phyloP scores from a whole-genome alignment of 2,329 filamentous ascomycete species.

The Cladosporium velox region DNA sequence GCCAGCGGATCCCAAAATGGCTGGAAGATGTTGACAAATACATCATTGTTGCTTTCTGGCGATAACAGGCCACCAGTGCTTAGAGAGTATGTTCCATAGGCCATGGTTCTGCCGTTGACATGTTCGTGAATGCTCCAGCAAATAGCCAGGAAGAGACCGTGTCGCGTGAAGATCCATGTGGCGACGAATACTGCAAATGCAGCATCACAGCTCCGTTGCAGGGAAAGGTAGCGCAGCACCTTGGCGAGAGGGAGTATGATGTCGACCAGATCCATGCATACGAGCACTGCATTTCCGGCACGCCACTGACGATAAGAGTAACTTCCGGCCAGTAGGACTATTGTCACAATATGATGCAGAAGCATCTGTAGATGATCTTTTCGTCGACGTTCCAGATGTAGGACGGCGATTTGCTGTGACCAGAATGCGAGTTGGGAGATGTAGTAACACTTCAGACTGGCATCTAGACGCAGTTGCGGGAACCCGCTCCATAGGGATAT shows the following conservation, averaged over 20 bases:
- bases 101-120: conserved; percentile 59
- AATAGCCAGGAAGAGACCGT: conserved; percentile 74
- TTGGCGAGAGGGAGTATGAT: conserved; percentile 82
- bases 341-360: conserved; percentile 88
- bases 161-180: conserved; percentile 82
- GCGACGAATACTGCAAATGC: conserved; percentile 84
- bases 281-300: conserved; percentile 84
- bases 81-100: conserved; percentile 67
- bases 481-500: conserved; percentile 73
- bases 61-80: conserved; percentile 57
- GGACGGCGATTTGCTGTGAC: conserved; percentile 89
- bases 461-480: conserved; percentile 73
- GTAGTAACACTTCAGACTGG: conserved; percentile 83
- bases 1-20: conserved; percentile 72
- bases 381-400: conserved; percentile 89
- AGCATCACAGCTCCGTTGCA: conserved; percentile 72
- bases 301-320: conserved; percentile 86
- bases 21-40: conserved; percentile 64
- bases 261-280: conserved; percentile 92
- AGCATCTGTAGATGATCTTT: conserved; percentile 98
- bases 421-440: conserved; percentile 89
- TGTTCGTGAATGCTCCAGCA: conserved; percentile 80
- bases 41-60: conserved; percentile 49
- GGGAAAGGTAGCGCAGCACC: conserved; percentile 86
- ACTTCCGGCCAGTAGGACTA: conserved; percentile 73